Evolutionary conservation across 768 basidiomycete genomes (phyloP), one percentile per base, ranked within the genome.

Genomic region (Suillus ampliporus): DNA sequence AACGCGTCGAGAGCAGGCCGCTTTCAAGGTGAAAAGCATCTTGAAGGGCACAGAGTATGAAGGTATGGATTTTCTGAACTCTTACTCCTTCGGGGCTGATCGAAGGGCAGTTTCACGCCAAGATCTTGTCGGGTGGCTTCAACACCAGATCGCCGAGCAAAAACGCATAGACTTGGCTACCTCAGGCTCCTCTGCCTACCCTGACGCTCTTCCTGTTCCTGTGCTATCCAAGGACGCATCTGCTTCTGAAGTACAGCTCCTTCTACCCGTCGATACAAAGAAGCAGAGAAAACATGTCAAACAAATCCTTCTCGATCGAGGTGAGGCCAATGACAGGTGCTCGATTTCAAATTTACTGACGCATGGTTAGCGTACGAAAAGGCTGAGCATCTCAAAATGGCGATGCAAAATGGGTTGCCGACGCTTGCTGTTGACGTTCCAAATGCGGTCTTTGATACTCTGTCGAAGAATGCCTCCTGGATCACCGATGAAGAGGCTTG

Each of bases 1-100:
- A 15, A 79, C 76, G 37, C 83, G 84, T 21, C 78, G 85, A 47
- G 88, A 89, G 64, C 85, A 88, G 59, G 74, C 85, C 10, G 87
- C 88, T 1, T 94, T 91, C 83, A 92, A 89, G 69, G 86, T 94
- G 52, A 93, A 92, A 79, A 93, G 89, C 67, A 87, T 94, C 26
- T 79, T 94, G 56, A 89, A 86, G 72, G 89, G 89, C 26, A 88
- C 88, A 0, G 92, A 94, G 72, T 82, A 85, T 57, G 92, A 92
- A 71, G 77, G 92, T 91, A 65, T 63, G 85, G 70, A 14, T 52
- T 34, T n/a, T 56, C 4, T 19, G 10, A 46, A 21, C 34, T 23
- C 9, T 8, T 37, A 10, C 23, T 52, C 2, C 14, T 28, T 43
- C 8, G n/a, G 34, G 62, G 14, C 66, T 67, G 47, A 71, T 41